Conservation (phyloP, 352 stramenopile genomes). For the Thraustochytrium sp. region DNA sequence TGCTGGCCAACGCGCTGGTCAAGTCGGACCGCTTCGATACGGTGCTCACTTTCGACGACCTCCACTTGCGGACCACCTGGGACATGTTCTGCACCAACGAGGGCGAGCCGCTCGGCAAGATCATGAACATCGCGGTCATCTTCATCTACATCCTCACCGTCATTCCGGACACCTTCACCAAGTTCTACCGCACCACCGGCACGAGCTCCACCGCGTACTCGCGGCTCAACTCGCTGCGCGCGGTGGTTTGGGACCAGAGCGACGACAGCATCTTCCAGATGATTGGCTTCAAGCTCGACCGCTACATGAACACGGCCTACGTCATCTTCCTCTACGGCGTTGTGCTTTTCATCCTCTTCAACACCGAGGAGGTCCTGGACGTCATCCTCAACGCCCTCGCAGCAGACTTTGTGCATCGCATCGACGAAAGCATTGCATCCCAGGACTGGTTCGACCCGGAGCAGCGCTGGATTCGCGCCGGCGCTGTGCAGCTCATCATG, state of each 20-base stretch:
- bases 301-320: slow-evolving; percentile 55
- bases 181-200: slow-evolving; percentile 48
- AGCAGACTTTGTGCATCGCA: slow-evolving; percentile 52
- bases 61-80: not conserved
- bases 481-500: slow-evolving; percentile 42
- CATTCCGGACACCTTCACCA: slow-evolving; percentile 46
- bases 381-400: slow-evolving; percentile 53
- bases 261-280: slow-evolving; percentile 51
- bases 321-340: slow-evolving; percentile 49
- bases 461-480: slow-evolving; percentile 42
- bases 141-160: slow-evolving; percentile 53
- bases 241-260: slow-evolving; percentile 47
- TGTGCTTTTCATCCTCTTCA: slow-evolving; percentile 55
- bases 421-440: slow-evolving; percentile 51
- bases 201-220: slow-evolving; percentile 41
- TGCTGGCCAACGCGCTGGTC: slow-evolving; percentile 25
- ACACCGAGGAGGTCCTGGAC: slow-evolving; percentile 52
- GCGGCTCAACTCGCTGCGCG: slow-evolving; percentile 45
- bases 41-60: not conserved
- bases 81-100: slow-evolving; percentile 1
- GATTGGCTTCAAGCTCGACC: slow-evolving; percentile 51
- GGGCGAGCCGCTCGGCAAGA: slow-evolving; percentile 38
- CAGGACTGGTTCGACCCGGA: slow-evolving; percentile 50
- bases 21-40: slow-evolving; percentile 1
- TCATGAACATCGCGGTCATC: slow-evolving; percentile 52